Evolutionary conservation across 2,329 filamentous ascomycete genomes (phyloP).

Genomic region (Thelonectria olida): DNA sequence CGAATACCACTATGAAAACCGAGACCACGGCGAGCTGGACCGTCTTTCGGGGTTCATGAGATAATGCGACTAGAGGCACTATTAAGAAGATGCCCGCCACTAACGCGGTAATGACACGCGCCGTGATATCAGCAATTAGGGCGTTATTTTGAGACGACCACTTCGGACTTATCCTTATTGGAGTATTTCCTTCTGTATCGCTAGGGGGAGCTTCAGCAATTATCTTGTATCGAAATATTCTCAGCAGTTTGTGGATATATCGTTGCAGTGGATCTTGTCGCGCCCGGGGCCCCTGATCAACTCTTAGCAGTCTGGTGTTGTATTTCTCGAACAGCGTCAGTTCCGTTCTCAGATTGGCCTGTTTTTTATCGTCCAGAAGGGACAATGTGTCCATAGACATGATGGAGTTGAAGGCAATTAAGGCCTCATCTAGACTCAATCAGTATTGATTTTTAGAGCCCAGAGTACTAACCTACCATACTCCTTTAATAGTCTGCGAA

Average conservation of each 20-base stretch:
- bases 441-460: background rate
- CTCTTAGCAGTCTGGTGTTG: background rate
- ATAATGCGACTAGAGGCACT: background rate
- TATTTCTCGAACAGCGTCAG: background rate
- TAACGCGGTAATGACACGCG: background rate
- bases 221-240: background rate
- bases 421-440: slow-evolving; percentile 33
- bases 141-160: background rate
- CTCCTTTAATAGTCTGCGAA: background rate
- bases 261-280: background rate
- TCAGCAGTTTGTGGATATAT: background rate
- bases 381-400: slow-evolving; percentile 40
- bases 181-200: background rate
- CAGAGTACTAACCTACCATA: background rate
- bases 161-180: too few species aligned
- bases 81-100: background rate
- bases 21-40: background rate
- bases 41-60: background rate
- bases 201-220: background rate
- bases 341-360: slow-evolving; percentile 22
- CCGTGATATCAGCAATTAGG: background rate
- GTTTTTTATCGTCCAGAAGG: slow-evolving; percentile 28
- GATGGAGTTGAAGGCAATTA: slow-evolving; percentile 34
- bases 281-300: background rate
- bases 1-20: background rate